Evolutionary conservation across 2,329 filamentous ascomycete genomes (phyloP).

Genomic region (Xylariales sp.): DNA sequence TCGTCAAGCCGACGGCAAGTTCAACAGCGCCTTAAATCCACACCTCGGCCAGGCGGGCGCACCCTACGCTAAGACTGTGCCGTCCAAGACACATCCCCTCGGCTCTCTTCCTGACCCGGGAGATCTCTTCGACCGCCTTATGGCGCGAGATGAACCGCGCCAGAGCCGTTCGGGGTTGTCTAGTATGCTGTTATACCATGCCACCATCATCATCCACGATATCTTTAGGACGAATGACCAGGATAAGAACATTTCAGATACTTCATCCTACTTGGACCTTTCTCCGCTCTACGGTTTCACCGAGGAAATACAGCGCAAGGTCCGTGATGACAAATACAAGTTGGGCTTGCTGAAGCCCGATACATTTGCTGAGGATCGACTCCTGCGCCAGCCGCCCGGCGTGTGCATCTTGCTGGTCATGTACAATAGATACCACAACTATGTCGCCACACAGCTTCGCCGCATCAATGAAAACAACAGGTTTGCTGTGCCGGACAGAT

Average conservation of each 20-base stretch:
- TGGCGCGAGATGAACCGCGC: slow-evolving; percentile 56
- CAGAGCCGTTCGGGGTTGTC: slow-evolving; percentile 70
- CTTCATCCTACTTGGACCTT: slow-evolving; percentile 68
- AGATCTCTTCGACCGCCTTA: slow-evolving; percentile 62
- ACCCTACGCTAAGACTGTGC: slow-evolving; percentile 65
- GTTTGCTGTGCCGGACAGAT: slow-evolving; percentile 60
- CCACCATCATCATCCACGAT: too few species aligned
- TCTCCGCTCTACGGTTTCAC: slow-evolving; percentile 69
- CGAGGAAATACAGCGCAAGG: slow-evolving; percentile 59
- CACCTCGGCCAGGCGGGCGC: slow-evolving; percentile 60
- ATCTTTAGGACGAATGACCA: too few species aligned
- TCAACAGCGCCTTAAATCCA: slow-evolving; percentile 58
- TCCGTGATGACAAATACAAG: slow-evolving; percentile 67
- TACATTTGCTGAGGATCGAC: slow-evolving; percentile 64
- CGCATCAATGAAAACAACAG: slow-evolving; percentile 83
- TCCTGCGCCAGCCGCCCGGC: slow-evolving; percentile 68
- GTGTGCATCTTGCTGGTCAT: slow-evolving; percentile 70
- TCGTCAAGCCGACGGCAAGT: slow-evolving; percentile 20
- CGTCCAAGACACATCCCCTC: slow-evolving; percentile 49
- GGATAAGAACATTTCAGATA: slow-evolving; percentile 53
- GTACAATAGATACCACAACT: slow-evolving; percentile 85
- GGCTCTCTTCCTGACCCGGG: slow-evolving; percentile 61
- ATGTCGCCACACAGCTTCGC: slow-evolving; percentile 72
- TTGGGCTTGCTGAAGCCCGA: slow-evolving; percentile 71
- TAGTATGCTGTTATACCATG: slow-evolving; percentile 70